A percentile compares a stretch with the other conserved stretches of the same genome.
phyloP scores from a whole-genome alignment of 495 filamentous ascomycete genomes.

The Hyaloscypha bicolor region DNA sequence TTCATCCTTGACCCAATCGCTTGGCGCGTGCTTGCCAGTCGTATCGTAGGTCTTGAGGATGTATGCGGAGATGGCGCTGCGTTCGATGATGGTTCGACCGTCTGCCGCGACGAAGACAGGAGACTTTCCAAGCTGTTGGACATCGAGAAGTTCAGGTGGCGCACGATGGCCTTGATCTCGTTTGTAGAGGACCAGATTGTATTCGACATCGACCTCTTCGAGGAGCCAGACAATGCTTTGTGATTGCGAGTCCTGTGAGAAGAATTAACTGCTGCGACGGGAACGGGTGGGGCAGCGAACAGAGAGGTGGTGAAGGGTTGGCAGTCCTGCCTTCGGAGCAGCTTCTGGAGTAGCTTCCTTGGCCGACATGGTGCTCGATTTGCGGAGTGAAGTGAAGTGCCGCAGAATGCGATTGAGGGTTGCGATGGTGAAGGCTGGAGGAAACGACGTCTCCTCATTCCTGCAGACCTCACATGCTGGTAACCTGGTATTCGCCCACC shows the following conservation, averaged over 20 bases:
- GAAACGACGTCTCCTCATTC: neutral
- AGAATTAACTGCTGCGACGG: conserved; percentile 30
- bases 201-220: conserved; percentile 75
- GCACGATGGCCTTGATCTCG: conserved; percentile 61
- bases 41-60: conserved; percentile 29
- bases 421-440: neutral
- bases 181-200: conserved; percentile 73
- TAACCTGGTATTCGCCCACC: neutral
- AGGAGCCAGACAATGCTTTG: conserved; percentile 88
- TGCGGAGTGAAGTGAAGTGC: neutral
- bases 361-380: neutral
- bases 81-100: conserved; percentile 19
- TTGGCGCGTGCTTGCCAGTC: conserved; percentile 8
- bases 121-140: conserved; percentile 79
- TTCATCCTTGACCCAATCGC: conserved; percentile 27
- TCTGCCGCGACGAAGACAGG: conserved; percentile 64
- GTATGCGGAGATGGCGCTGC: conserved; percentile 24
- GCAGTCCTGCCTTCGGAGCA: neutral
- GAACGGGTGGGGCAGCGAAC: neutral
- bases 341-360: neutral
- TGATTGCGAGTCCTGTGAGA: conserved; percentile 73
- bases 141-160: conserved; percentile 53
- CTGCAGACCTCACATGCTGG: neutral
- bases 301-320: conserved; percentile 28
- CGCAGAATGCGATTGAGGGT: neutral